Conservation (phyloP, 2,329 filamentous ascomycete genomes). For the Aspergillus fischeri region DNA sequence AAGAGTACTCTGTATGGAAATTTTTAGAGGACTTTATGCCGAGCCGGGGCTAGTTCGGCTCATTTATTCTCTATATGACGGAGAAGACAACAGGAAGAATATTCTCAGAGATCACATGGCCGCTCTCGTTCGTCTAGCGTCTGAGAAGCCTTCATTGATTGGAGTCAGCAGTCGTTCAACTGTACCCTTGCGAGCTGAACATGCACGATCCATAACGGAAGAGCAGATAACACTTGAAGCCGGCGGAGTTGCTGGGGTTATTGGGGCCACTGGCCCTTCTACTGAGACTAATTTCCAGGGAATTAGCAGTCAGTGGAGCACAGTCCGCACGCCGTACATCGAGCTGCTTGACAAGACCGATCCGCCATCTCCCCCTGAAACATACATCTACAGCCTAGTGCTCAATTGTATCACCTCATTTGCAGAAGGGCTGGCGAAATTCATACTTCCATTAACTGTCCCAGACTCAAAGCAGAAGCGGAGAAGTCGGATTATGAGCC, state of each 20-base stretch:
- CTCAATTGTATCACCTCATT: slow-evolving; percentile 84
- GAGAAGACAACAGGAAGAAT: slow-evolving; percentile 64
- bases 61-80: slow-evolving; percentile 78
- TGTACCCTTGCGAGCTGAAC: slow-evolving; percentile 62
- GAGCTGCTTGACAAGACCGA: slow-evolving; percentile 93
- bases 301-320: slow-evolving; percentile 89
- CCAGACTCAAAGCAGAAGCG: slow-evolving; percentile 61
- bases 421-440: slow-evolving; percentile 88
- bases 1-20: slow-evolving; percentile 82
- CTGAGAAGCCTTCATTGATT: slow-evolving; percentile 84
- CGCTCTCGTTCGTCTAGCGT: slow-evolving; percentile 85
- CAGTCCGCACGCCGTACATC: slow-evolving; percentile 79
- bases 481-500: slow-evolving; percentile 33
- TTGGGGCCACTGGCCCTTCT: slow-evolving; percentile 65
- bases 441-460: slow-evolving; percentile 85
- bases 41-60: slow-evolving; percentile 73
- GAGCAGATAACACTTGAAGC: slow-evolving; percentile 89
- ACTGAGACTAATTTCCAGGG: slow-evolving; percentile 65
- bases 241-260: slow-evolving; percentile 81
- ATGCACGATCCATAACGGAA: slow-evolving; percentile 55
- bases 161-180: slow-evolving; percentile 87
- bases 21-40: slow-evolving; percentile 79
- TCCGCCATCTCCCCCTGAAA: slow-evolving; percentile 77
- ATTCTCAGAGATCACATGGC: slow-evolving; percentile 79
- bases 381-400: slow-evolving; percentile 87